Percentiles rank a stretch among this genome's conserved stretches.
These are phyloP conservation scores for Thuja plicata DNA, from an alignment of 83 land plant species.

Conservation along the genomic window DNA sequence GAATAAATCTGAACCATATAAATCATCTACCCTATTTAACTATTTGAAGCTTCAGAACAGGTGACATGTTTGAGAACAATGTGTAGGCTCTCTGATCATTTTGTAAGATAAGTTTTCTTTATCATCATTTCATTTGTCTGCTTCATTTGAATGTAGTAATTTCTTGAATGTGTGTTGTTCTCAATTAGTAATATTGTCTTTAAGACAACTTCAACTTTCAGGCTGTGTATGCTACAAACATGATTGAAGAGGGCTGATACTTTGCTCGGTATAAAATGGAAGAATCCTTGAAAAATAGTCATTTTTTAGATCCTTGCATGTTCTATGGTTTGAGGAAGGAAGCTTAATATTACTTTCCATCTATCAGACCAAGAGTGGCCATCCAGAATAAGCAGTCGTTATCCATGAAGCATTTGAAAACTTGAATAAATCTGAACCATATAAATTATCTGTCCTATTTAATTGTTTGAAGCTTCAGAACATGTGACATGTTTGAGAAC, in stretches of 20 bases:
- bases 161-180: not conserved
- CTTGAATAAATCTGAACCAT: not conserved
- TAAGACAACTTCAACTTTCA: not conserved
- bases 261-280: not conserved
- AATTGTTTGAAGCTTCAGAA: not conserved
- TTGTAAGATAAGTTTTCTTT: not conserved
- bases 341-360: too few relatives aligned
- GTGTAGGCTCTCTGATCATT: not conserved
- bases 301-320: not conserved
- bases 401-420: not conserved
- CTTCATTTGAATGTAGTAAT: not conserved
- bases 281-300: not conserved
- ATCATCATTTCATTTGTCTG: not conserved
- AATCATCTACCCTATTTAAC: not conserved
- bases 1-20: not conserved
- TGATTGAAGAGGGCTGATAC: not conserved
- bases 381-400: not conserved
- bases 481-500: not conserved
- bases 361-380: not conserved
- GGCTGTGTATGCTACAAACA: not conserved
- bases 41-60: constrained; percentile 3
- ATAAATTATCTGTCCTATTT: not conserved
- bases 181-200: not conserved
- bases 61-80: not conserved
- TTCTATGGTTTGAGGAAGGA: not conserved